phyloP scores from a whole-genome alignment of 768 basidiomycete species.

The Panus rudis region DNA sequence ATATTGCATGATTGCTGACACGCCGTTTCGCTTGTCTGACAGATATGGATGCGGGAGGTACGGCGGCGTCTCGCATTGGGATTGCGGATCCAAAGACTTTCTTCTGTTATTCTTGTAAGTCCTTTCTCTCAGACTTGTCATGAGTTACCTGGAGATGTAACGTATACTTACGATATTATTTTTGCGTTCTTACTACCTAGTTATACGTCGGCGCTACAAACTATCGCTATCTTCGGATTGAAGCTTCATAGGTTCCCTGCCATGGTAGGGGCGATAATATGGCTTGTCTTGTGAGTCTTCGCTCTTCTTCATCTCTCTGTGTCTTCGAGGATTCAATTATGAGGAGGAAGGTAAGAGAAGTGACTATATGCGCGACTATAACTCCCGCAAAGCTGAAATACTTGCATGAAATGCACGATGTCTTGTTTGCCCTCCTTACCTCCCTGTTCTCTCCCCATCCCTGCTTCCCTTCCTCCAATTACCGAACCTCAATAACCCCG shows the following conservation, averaged over 20 bases:
- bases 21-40: not conserved
- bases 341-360: too few relatives aligned
- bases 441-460: too few relatives aligned
- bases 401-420: too few relatives aligned
- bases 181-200: constrained; percentile 17
- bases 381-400: too few relatives aligned
- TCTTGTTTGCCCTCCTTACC: too few relatives aligned
- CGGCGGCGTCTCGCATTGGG: constrained; percentile 22
- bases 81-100: constrained; percentile 39
- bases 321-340: too few relatives aligned
- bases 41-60: constrained; percentile 41
- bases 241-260: constrained; percentile 63
- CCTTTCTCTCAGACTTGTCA: too few relatives aligned
- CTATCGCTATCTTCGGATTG: constrained; percentile 66
- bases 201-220: constrained; percentile 38
- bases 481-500: too few relatives aligned
- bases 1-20: too few relatives aligned
- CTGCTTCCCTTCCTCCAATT: too few relatives aligned
- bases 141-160: not conserved
- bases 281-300: constrained; percentile 44
- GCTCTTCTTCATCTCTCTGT: not conserved
- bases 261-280: constrained; percentile 46
- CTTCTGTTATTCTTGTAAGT: constrained; percentile 31
- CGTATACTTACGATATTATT: constrained; percentile 1
- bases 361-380: too few relatives aligned